These are phyloP conservation scores for Vitis hybrid DNA, from an alignment of 177 flowering plant species.

Conservation along the genomic window DNA sequence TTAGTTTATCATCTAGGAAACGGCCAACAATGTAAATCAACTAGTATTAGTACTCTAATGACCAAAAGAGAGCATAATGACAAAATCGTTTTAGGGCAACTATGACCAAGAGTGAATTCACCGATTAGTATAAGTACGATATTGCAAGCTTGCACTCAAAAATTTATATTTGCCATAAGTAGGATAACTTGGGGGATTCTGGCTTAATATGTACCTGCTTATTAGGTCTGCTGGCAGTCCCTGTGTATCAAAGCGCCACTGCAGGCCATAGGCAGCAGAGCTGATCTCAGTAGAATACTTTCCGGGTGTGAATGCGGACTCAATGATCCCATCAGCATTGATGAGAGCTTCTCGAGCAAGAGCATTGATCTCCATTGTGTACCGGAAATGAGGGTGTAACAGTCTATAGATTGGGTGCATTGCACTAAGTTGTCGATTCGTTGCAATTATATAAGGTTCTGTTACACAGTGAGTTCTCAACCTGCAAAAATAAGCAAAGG, in stretches of 20 bases:
- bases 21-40: too few relatives aligned
- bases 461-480: conserved; percentile 25
- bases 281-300: conserved; percentile 27
- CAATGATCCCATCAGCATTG: conserved; percentile 30
- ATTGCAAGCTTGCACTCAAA: too few relatives aligned
- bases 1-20: too few relatives aligned
- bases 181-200: too few relatives aligned
- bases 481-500: conserved; percentile 15
- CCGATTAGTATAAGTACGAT: too few relatives aligned
- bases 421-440: conserved; percentile 30
- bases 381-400: conserved; percentile 28
- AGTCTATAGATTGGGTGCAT: conserved; percentile 31
- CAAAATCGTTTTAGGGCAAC: too few relatives aligned
- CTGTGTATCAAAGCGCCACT: conserved; percentile 25
- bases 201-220: conserved; percentile 14
- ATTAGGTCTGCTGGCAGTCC: conserved; percentile 32
- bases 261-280: conserved; percentile 17
- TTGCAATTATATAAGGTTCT: conserved; percentile 31
- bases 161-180: too few relatives aligned
- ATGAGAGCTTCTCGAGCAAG: conserved; percentile 26
- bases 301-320: conserved; percentile 18
- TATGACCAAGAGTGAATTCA: too few relatives aligned
- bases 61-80: too few relatives aligned
- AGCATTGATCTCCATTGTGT: conserved; percentile 36
- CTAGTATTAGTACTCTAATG: too few relatives aligned